phyloP scores from a whole-genome alignment of 176 grass and related monocot species.

The Pontederia paniculata region DNA sequence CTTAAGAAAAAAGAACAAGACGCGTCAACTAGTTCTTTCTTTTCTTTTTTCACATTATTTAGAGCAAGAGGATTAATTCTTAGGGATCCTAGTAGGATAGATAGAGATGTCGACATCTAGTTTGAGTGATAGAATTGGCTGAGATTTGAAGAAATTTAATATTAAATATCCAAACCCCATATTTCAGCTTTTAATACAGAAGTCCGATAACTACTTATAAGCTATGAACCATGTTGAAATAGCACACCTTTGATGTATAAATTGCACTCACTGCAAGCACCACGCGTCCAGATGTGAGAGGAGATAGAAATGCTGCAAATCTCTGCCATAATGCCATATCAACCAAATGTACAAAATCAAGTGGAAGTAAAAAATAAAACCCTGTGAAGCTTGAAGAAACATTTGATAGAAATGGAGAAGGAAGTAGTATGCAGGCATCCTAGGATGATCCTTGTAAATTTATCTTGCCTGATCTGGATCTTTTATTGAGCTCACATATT shows the following conservation, averaged over 20 bases:
- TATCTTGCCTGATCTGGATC: conserved; percentile 58
- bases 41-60: too few species aligned
- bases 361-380: not conserved
- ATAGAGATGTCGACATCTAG: too few species aligned
- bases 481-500: conserved; percentile 76
- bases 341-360: not conserved
- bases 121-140: too few species aligned
- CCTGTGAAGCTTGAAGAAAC: not conserved
- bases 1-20: conserved; percentile 15
- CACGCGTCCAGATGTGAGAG: conserved; percentile 77
- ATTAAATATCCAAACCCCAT: too few species aligned
- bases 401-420: not conserved
- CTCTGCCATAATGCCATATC: conserved; percentile 51
- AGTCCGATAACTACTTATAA: not conserved
- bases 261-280: conserved; percentile 53
- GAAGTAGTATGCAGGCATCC: not conserved
- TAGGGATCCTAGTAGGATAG: too few species aligned
- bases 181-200: too few species aligned
- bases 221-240: not conserved
- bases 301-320: conserved; percentile 87
- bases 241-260: conserved; percentile 77
- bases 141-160: too few species aligned
- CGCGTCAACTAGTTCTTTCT: too few species aligned
- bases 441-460: not conserved
- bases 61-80: too few species aligned